Conservation (phyloP, 2,329 filamentous ascomycete genomes). For the Botryosphaeria dothidea region DNA sequence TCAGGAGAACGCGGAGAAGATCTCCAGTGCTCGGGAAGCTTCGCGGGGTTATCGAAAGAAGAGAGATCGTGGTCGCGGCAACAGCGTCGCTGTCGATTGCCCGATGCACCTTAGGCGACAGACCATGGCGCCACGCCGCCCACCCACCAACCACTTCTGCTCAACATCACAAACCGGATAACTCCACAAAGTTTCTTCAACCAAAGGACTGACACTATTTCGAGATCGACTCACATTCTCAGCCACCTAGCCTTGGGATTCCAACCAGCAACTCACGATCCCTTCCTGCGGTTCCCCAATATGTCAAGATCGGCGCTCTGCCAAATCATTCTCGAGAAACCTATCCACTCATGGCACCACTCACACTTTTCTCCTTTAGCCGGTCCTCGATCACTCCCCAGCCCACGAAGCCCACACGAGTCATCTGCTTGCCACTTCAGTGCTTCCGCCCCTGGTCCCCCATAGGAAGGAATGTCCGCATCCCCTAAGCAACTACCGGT, state of each 20-base stretch:
- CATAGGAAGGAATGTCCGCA: not conserved
- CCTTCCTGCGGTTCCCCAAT: not conserved
- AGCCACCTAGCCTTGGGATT: not conserved
- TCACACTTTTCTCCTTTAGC: not conserved
- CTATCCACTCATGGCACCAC: not conserved
- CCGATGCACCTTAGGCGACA: not conserved
- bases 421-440: not conserved
- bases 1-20: not conserved
- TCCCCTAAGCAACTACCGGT: not conserved
- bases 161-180: too few species aligned
- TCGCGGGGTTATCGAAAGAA: not conserved
- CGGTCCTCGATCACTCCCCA: not conserved
- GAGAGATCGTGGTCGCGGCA: not conserved
- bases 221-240: too few species aligned
- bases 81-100: not conserved
- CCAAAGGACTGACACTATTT: too few species aligned
- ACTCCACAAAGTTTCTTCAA: not conserved
- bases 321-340: not conserved
- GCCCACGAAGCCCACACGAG: not conserved
- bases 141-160: not conserved
- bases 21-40: not conserved
- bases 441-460: not conserved
- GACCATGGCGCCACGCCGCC: not conserved
- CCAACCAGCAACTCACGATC: not conserved
- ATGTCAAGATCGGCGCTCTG: not conserved